phyloP scores from a whole-genome alignment of 768 basidiomycete genomes.

The Grammothele lineata region DNA sequence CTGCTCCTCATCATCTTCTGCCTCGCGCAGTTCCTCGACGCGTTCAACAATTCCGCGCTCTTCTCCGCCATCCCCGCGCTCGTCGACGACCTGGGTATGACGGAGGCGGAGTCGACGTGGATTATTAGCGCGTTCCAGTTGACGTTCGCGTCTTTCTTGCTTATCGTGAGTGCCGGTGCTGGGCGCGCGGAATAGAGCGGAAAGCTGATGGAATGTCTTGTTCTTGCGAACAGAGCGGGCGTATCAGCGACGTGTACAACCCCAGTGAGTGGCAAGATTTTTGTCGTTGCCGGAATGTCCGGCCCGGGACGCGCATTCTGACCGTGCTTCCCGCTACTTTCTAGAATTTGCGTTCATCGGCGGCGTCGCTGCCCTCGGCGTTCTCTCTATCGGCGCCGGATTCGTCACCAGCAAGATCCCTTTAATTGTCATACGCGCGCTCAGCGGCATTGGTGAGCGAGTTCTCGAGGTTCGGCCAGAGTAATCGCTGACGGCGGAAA shows the following conservation, averaged over 20 bases:
- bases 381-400: slow-evolving; percentile 28
- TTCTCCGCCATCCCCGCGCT: slow-evolving; percentile 31
- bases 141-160: slow-evolving; percentile 32
- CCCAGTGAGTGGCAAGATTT: slow-evolving; percentile 22
- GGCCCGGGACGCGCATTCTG: not conserved
- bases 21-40: slow-evolving; percentile 34
- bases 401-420: slow-evolving; percentile 29
- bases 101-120: slow-evolving; percentile 27
- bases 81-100: slow-evolving; percentile 21
- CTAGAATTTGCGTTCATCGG: slow-evolving; percentile 27
- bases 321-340: not conserved
- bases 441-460: slow-evolving; percentile 27
- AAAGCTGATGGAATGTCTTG: not conserved
- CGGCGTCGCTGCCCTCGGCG: slow-evolving; percentile 24
- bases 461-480: no score
- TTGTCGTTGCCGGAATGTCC: not conserved
- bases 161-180: slow-evolving; percentile 24
- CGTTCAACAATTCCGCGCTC: slow-evolving; percentile 33
- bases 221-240: slow-evolving; percentile 28
- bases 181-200: not conserved
- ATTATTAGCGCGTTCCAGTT: slow-evolving; percentile 34
- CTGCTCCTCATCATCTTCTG: slow-evolving; percentile 32
- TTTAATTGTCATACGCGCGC: slow-evolving; percentile 29
- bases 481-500: no score
- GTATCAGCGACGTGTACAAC: slow-evolving; percentile 30